phyloP scores from a whole-genome alignment of 805 yeast genomes.

The Millerago galiae region DNA sequence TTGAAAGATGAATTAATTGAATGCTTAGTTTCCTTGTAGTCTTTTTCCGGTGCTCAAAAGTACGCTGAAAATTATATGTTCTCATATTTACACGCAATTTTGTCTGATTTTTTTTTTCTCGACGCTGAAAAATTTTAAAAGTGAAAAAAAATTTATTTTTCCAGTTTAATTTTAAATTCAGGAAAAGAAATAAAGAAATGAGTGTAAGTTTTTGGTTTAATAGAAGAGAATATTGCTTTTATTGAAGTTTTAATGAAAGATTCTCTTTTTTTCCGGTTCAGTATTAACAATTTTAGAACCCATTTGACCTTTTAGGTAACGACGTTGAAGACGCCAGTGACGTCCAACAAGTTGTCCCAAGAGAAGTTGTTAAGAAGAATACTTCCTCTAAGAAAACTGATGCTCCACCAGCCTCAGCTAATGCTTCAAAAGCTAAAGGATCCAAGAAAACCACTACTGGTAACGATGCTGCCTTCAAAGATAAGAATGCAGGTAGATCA shows the following conservation, averaged over 20 bases:
- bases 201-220: slow-evolving; percentile 8
- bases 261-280: not conserved
- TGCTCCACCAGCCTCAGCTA: slow-evolving; percentile 74
- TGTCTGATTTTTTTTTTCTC: slow-evolving; percentile 6
- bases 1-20: too few relatives aligned
- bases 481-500: slow-evolving; percentile 62
- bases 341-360: slow-evolving; percentile 46
- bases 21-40: too few relatives aligned
- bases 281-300: slow-evolving; percentile 47
- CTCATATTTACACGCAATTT: slow-evolving; percentile 1
- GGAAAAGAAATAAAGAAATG: slow-evolving; percentile 4
- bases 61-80: not conserved
- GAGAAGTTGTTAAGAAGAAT: slow-evolving; percentile 73
- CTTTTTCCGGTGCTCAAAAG: too few relatives aligned
- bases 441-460: slow-evolving; percentile 66
- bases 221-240: too few relatives aligned
- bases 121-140: slow-evolving; percentile 9
- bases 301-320: slow-evolving; percentile 77
- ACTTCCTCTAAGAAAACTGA: slow-evolving; percentile 86
- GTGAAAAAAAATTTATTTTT: slow-evolving; percentile 1
- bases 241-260: too few relatives aligned
- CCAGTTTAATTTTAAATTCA: not conserved
- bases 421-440: slow-evolving; percentile 73
- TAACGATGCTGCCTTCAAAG: slow-evolving; percentile 82
- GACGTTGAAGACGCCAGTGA: slow-evolving; percentile 74